Percentiles rank a stretch among this genome's conserved stretches.
These are phyloP conservation scores for Tricholoma sp. DNA, from an alignment of 768 basidiomycete genomes.

Conservation along the genomic window DNA sequence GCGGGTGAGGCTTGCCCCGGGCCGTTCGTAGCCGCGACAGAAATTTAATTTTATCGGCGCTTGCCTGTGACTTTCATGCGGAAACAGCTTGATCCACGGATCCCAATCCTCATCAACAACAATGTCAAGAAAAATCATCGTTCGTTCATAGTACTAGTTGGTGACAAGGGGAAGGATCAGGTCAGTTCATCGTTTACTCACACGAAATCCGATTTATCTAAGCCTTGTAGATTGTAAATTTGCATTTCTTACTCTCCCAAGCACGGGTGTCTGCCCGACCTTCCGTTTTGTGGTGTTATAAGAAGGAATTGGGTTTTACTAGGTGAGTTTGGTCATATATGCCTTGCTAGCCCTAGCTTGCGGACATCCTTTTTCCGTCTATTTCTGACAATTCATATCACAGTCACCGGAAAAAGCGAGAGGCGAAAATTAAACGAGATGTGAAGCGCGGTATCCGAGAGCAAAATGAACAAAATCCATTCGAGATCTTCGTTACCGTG, in stretches of 20 bases:
- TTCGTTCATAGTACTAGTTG: conserved; percentile 94
- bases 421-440: conserved; percentile 94
- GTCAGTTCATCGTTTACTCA: conserved; percentile 31
- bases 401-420: conserved; percentile 94
- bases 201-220: background rate
- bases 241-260: conserved; percentile 93
- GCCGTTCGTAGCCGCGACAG: too few species aligned
- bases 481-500: conserved; percentile 98
- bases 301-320: conserved; percentile 96
- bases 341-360: too few species aligned
- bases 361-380: background rate
- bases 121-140: conserved; percentile 91
- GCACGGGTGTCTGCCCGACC: conserved; percentile 84
- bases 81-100: conserved; percentile 88
- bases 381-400: background rate
- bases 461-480: conserved; percentile 92
- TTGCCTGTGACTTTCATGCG: conserved; percentile 43
- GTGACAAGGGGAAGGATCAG: conserved; percentile 91
- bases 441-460: conserved; percentile 93
- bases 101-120: conserved; percentile 88
- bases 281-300: conserved; percentile 97
- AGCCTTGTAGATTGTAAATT: conserved; percentile 70
- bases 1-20: too few species aligned
- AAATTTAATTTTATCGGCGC: too few species aligned
- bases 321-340: conserved; percentile 61